These are phyloP conservation scores for Backusella sp. DNA, from an alignment of 192 early-diverging fungal species.

Conservation along the genomic window DNA sequence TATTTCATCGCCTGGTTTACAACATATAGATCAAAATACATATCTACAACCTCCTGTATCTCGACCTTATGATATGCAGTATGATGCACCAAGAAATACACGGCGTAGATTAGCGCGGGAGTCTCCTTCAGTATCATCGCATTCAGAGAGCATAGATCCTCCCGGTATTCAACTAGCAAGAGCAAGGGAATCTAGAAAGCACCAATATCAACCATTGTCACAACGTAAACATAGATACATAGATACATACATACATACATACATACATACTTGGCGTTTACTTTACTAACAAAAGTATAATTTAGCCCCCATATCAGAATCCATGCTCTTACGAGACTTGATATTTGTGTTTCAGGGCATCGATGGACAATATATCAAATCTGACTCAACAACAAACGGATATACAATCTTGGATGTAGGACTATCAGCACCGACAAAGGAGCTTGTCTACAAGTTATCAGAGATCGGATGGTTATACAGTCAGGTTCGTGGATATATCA, in stretches of 20 bases:
- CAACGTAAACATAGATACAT: not conserved
- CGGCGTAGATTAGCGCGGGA: slow-evolving; percentile 18
- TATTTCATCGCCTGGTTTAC: slow-evolving; percentile 10
- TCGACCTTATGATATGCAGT: slow-evolving; percentile 5
- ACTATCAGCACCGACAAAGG: slow-evolving; percentile 61
- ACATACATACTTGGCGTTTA: not conserved
- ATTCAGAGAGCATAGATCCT: not conserved
- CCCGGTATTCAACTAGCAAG: slow-evolving; percentile 20
- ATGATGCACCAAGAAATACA: slow-evolving; percentile 22
- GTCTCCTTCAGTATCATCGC: not conserved
- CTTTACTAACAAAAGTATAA: not conserved
- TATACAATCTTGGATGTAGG: slow-evolving; percentile 57
- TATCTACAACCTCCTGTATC: slow-evolving; percentile 17
- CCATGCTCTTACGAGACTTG: slow-evolving; percentile 75
- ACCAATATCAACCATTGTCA: not conserved
- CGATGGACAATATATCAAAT: slow-evolving; percentile 81
- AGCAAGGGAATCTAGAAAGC: slow-evolving; percentile 1
- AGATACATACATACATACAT: not conserved
- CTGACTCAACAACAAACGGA: slow-evolving; percentile 43
- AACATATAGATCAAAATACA: slow-evolving; percentile 21
- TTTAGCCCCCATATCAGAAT: slow-evolving; percentile 41
- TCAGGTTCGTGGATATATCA: slow-evolving; percentile 58
- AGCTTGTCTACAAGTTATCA: slow-evolving; percentile 62
- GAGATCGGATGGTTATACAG: slow-evolving; percentile 83
- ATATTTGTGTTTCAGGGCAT: slow-evolving; percentile 94